phyloP scores from a whole-genome alignment of 1,284 basidiomycete genomes.

The Polyporus tsugae region DNA sequence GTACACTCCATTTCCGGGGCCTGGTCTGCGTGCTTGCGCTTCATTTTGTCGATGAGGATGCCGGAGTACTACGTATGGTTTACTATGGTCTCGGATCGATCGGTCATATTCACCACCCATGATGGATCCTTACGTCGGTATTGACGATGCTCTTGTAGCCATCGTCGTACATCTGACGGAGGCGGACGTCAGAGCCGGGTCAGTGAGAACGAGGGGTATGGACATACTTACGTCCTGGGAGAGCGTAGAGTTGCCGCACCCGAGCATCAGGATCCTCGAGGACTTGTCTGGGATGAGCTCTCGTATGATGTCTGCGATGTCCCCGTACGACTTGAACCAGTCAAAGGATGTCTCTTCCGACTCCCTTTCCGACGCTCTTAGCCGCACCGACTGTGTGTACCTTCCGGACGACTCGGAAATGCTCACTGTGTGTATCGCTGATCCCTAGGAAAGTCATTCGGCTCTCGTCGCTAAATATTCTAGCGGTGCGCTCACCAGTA shows the following conservation, averaged over 20 bases:
- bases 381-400: not conserved
- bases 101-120: not conserved
- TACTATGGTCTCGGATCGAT: not conserved
- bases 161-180: conserved; percentile 85
- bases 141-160: conserved; percentile 89
- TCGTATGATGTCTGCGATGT: conserved; percentile 67
- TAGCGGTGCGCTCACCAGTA: conserved; percentile 65
- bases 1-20: conserved; percentile 84
- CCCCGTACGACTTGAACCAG: conserved; percentile 85
- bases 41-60: conserved; percentile 87
- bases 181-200: not conserved
- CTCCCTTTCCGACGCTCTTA: conserved; percentile 54
- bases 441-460: conserved; percentile 56
- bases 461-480: not conserved
- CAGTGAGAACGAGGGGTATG: not conserved
- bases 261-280: conserved; percentile 84
- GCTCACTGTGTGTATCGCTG: conserved; percentile 72
- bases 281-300: conserved; percentile 71
- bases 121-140: conserved; percentile 67
- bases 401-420: not conserved
- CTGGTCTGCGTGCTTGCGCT: conserved; percentile 55
- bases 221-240: conserved; percentile 75
- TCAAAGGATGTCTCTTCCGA: conserved; percentile 76
- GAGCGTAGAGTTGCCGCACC: conserved; percentile 89
- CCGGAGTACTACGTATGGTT: conserved; percentile 78